Conservation (phyloP, 768 basidiomycete genomes). For the Podaxis sp. region DNA sequence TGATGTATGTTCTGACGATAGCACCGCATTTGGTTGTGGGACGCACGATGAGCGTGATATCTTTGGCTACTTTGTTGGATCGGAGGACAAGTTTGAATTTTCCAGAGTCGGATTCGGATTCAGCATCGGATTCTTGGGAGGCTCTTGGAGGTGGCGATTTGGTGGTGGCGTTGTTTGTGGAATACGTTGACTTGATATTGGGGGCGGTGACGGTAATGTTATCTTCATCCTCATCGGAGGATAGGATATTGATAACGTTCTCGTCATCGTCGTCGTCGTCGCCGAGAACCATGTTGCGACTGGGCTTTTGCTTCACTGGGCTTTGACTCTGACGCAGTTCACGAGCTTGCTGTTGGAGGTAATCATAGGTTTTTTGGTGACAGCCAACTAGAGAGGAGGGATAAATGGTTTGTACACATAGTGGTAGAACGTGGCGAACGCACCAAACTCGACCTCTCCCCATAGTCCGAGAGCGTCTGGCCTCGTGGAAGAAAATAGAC, state of each 20-base stretch:
- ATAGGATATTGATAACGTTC: conserved; percentile 24
- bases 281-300: conserved; percentile 16
- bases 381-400: conserved; percentile 54
- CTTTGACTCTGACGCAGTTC: conserved; percentile 6
- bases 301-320: conserved; percentile 12
- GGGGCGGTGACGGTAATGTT: neutral
- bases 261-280: conserved; percentile 17
- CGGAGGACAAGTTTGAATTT: conserved; percentile 69
- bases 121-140: conserved; percentile 34
- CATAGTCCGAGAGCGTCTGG: conserved; percentile 67
- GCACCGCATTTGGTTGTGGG: conserved; percentile 75
- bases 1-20: conserved; percentile 75
- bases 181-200: neutral
- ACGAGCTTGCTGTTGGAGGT: conserved; percentile 43
- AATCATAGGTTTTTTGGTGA: conserved; percentile 60
- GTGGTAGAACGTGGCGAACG: conserved; percentile 19
- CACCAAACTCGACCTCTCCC: conserved; percentile 67
- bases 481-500: conserved; percentile 68
- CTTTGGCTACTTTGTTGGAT: conserved; percentile 49
- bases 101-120: conserved; percentile 46
- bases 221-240: conserved; percentile 22
- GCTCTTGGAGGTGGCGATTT: conserved; percentile 16
- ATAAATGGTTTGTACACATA: neutral
- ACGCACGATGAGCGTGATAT: conserved; percentile 67
- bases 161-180: conserved; percentile 5